These are phyloP conservation scores for Magnusiomyces tetraspermus DNA, from an alignment of 1,139 yeast genomes.

Conservation along the genomic window DNA sequence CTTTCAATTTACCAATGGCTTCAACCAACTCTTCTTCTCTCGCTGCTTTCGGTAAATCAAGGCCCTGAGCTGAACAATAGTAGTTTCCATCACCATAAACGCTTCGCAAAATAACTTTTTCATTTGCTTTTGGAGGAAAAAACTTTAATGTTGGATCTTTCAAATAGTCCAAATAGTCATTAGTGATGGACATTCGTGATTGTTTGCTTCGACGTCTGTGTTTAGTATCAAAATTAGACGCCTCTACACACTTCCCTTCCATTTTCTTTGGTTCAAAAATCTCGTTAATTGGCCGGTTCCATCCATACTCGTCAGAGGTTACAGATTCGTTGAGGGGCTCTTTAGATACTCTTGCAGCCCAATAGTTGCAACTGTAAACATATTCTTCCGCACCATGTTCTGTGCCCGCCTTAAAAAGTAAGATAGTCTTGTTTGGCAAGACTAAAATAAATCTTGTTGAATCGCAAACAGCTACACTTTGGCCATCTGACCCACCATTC, in stretches of 20 bases:
- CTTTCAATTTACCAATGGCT: neutral
- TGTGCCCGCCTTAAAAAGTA: slow-evolving; percentile 46
- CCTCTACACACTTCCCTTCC: neutral
- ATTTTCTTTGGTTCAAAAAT: neutral
- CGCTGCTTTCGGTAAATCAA: neutral
- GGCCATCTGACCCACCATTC: slow-evolving; percentile 1
- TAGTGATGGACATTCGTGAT: neutral
- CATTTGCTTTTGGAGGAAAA: neutral
- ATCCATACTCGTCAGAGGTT: slow-evolving; percentile 73
- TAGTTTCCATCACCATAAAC: neutral
- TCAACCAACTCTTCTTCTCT: neutral
- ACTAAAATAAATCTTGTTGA: slow-evolving; percentile 24
- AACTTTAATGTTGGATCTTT: no score
- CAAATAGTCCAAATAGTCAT: neutral
- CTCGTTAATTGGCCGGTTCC: slow-evolving; percentile 39
- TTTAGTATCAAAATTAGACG: neutral
- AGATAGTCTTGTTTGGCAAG: slow-evolving; percentile 31
- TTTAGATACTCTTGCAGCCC: slow-evolving; percentile 81
- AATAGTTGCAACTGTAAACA: slow-evolving; percentile 72
- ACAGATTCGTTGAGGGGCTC: slow-evolving; percentile 58
- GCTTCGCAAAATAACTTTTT: neutral
- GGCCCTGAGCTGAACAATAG: neutral
- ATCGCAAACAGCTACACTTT: slow-evolving; percentile 5
- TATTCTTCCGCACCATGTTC: slow-evolving; percentile 60
- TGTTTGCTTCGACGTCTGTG: neutral